Conservation (phyloP, 345 rosid genomes). For the Lepidium didymum region DNA sequence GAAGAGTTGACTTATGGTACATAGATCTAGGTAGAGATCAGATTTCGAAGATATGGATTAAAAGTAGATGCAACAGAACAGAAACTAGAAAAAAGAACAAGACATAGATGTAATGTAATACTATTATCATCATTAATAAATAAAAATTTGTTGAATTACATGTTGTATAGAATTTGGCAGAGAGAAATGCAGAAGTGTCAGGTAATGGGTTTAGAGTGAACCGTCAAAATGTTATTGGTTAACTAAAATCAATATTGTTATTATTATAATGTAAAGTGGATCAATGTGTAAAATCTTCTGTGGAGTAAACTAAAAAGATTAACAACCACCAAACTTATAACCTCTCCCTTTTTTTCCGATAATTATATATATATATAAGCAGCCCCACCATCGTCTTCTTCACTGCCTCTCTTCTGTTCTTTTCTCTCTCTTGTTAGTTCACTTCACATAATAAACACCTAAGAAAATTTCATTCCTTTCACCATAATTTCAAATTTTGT, state of each 20-base stretch:
- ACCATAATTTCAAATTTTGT: slow-evolving; percentile 4
- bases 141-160: not conserved
- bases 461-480: slow-evolving; percentile 1
- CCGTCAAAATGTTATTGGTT: slow-evolving; percentile 29
- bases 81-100: slow-evolving; percentile 9
- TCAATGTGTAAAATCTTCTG: slow-evolving; percentile 17
- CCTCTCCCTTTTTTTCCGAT: slow-evolving; percentile 22
- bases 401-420: slow-evolving; percentile 22
- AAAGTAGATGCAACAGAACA: slow-evolving; percentile 29
- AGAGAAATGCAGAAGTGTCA: slow-evolving; percentile 30
- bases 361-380: slow-evolving; percentile 21
- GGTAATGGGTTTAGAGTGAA: slow-evolving; percentile 28
- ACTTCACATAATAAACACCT: slow-evolving; percentile 31
- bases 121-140: not conserved
- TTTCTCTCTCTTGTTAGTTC: slow-evolving; percentile 28
- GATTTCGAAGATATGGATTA: slow-evolving; percentile 23
- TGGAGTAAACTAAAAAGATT: slow-evolving; percentile 31
- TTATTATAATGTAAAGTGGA: slow-evolving; percentile 22
- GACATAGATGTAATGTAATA: not conserved
- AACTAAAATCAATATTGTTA: not conserved
- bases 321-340: slow-evolving; percentile 41
- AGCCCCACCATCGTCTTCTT: slow-evolving; percentile 35
- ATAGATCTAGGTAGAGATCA: slow-evolving; percentile 26
- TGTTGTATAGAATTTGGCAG: slow-evolving; percentile 19
- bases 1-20: slow-evolving; percentile 28